Base-by-base conservation (phyloP, 805 yeast species). In the Scheffersomyces amazonensis region DNA sequence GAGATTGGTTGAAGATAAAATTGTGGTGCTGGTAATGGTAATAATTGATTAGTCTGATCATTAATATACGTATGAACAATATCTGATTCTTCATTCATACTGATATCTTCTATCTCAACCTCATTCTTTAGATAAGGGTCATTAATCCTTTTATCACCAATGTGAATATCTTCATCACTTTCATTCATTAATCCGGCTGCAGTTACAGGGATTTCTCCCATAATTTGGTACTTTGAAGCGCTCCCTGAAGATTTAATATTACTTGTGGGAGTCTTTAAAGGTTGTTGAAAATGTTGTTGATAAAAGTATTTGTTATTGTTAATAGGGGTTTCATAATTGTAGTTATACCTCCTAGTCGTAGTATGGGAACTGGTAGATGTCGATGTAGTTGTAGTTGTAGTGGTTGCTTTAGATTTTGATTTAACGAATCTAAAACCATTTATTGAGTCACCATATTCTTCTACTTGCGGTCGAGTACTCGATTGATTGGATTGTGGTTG, bases 401-500 rank as follows among this genome's bases (percentile, higher is more conserved):
- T 43, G 47, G 34, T 32, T 27, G 7, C 37, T 13, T 29, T 10
- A 5, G 25, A 25, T 5, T n/a, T 33, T 1, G 64, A 60, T 25
- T 67, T 60, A 4, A 75, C 61, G 50, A 73, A 73, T 34, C 60
- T 56, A 46, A 64, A 75, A 1, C 78, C 79, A 35, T 68, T 60
- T 12, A 65, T 58, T 3, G 49, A 40, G 1, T 62, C 60, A 1
- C 75, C 76, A 40, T 53, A 64, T 32, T 63, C 71, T 29, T 49
- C 51, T n/a, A 27, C 22, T 17, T 29, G 31, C 13, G 20, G 17
- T 7, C n/a, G 25, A 15, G 27, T 8, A 9, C 5, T 5, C 13
- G 35, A 13, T 21, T 16, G 33, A n/a, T n/a, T n/a, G n/a, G n/a
- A n/a, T n/a, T n/a, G n/a, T n/a, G n/a, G n/a, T n/a, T n/a, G n/a